A percentile compares a stretch with the other conserved stretches of the same genome.
Conservation (phyloP, 805 yeast genomes). For the Nakazawaea pomicola region DNA sequence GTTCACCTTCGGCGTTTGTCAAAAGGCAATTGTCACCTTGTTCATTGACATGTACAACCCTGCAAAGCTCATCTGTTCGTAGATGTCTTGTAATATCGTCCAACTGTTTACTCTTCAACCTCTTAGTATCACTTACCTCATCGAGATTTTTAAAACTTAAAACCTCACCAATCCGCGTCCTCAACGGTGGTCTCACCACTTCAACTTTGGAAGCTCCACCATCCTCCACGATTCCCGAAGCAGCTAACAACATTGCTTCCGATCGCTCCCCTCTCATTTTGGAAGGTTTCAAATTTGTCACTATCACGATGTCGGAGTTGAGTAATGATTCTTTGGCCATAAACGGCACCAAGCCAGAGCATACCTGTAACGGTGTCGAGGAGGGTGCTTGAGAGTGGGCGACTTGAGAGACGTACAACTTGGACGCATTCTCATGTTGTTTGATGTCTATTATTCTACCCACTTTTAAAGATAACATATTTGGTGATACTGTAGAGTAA, state of each 20-base stretch:
- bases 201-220: slow-evolving; percentile 35
- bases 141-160: slow-evolving; percentile 31
- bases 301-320: slow-evolving; percentile 41
- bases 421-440: slow-evolving; percentile 54
- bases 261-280: slow-evolving; percentile 60
- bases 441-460: slow-evolving; percentile 43
- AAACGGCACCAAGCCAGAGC: slow-evolving; percentile 53
- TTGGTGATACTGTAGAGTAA: slow-evolving; percentile 23
- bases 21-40: slow-evolving; percentile 8
- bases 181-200: slow-evolving; percentile 40
- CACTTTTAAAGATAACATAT: slow-evolving; percentile 28
- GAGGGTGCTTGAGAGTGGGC: slow-evolving; percentile 19
- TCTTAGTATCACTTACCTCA: slow-evolving; percentile 16
- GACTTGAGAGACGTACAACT: slow-evolving; percentile 51
- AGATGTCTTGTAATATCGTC: slow-evolving; percentile 25
- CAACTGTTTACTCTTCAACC: slow-evolving; percentile 32
- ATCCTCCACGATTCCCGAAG: slow-evolving; percentile 22
- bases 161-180: slow-evolving; percentile 32
- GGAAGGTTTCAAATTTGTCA: slow-evolving; percentile 54
- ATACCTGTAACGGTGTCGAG: slow-evolving; percentile 33
- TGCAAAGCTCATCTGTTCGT: slow-evolving; percentile 26
- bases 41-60: slow-evolving; percentile 26
- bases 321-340: slow-evolving; percentile 35
- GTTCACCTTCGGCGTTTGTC: slow-evolving; percentile 10
- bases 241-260: slow-evolving; percentile 67